A percentile compares a stretch with the other conserved stretches of the same genome.
phyloP scores from a whole-genome alignment of 148 eudicot species.

The Rhododendron henanense region DNA sequence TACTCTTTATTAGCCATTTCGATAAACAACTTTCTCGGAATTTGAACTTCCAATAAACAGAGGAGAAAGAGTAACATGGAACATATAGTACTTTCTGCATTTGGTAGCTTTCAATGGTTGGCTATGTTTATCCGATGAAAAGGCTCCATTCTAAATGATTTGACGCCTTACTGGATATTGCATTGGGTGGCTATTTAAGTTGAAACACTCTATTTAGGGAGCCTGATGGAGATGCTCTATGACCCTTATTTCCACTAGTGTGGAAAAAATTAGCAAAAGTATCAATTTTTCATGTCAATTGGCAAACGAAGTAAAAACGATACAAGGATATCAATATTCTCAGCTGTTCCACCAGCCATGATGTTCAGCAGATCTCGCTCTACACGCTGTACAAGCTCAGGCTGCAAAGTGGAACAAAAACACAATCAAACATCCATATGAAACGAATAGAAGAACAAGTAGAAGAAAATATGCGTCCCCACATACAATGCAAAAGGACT shows the following conservation, averaged over 20 bases:
- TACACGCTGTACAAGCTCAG: conserved; percentile 85
- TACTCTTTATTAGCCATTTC: neutral
- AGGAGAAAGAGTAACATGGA: neutral
- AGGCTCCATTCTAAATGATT: neutral
- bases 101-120: neutral
- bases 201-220: neutral
- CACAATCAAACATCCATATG: neutral
- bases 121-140: neutral
- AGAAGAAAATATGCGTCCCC: neutral
- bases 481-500: neutral
- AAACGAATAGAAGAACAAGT: neutral
- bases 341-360: conserved; percentile 81
- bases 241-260: neutral
- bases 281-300: neutral
- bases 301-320: neutral
- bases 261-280: neutral
- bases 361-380: conserved; percentile 80
- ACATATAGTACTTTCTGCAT: neutral
- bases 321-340: conserved; percentile 64
- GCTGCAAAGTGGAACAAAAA: conserved; percentile 46
- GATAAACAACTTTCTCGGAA: neutral
- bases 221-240: neutral
- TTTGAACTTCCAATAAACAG: neutral
- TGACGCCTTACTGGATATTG: neutral
- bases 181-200: neutral